Conservation (phyloP, 495 filamentous ascomycete species). For the Daldinia vernicosa region DNA sequence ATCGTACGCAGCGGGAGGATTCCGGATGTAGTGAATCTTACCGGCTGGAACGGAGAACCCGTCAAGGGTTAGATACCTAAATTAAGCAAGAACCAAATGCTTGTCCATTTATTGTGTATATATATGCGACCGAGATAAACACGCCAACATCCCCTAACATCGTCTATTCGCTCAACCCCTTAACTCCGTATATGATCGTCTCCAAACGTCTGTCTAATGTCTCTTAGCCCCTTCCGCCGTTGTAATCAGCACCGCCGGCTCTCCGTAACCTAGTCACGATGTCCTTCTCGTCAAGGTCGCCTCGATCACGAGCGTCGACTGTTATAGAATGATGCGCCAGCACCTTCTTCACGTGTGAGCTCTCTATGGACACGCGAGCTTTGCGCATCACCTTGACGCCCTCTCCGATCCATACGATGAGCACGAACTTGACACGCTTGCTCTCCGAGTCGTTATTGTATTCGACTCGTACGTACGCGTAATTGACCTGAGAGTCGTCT, state of each 20-base stretch:
- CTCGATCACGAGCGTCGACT: conserved; percentile 60
- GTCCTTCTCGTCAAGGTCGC: conserved; percentile 63
- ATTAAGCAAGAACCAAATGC: conserved; percentile 10
- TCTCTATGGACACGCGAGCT: conserved; percentile 65
- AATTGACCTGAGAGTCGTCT: conserved; percentile 60
- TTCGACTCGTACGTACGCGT: conserved; percentile 66
- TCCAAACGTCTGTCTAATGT: neutral
- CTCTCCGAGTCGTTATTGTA: conserved; percentile 68
- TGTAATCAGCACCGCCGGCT: conserved; percentile 68
- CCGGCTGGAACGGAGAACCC: conserved; percentile 56
- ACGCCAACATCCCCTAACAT: conserved; percentile 5
- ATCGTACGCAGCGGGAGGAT: conserved; percentile 61
- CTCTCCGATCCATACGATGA: conserved; percentile 67
- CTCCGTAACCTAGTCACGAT: conserved; percentile 60
- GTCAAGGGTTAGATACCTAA: conserved; percentile 7
- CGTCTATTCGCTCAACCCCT: neutral
- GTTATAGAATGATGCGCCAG: conserved; percentile 63
- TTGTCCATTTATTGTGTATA: conserved; percentile 34
- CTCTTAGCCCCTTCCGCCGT: conserved; percentile 59
- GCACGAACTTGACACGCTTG: conserved; percentile 66
- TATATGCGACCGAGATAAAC: conserved; percentile 27
- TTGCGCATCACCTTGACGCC: conserved; percentile 67
- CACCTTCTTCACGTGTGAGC: conserved; percentile 63
- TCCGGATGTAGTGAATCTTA: conserved; percentile 60
- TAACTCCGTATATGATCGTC: conserved; percentile 1